Percentiles rank a stretch among this genome's conserved stretches.
phyloP scores from a whole-genome alignment of 2,329 filamentous ascomycete species.

The Penicillium sumatraense region DNA sequence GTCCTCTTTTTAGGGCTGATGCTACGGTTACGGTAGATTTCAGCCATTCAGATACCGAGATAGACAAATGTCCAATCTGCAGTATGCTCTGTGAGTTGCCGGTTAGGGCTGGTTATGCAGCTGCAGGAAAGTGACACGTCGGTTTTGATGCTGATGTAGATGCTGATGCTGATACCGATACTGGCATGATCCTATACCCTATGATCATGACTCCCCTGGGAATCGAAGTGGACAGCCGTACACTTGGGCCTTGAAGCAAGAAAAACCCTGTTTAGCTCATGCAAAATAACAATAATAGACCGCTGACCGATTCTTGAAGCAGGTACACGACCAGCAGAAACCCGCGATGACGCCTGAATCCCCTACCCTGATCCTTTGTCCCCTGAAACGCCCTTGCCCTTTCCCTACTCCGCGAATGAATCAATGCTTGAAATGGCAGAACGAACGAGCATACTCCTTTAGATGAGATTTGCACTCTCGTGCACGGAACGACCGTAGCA shows the following conservation, averaged over 20 bases:
- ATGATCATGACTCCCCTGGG: too few species aligned
- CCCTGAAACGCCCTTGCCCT: background rate
- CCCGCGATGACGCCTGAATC: background rate
- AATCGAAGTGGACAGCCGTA: background rate
- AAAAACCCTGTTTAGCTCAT: background rate
- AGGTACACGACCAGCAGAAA: background rate
- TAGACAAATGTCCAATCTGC: background rate
- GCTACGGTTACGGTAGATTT: slow-evolving; percentile 6
- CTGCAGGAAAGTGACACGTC: background rate
- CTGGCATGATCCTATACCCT: background rate
- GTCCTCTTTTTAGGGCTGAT: background rate
- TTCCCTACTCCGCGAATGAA: background rate
- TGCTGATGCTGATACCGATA: background rate
- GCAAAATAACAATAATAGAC: background rate
- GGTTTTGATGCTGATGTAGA: background rate
- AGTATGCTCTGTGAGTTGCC: background rate
- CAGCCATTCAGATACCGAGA: background rate
- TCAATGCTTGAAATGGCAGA: background rate
- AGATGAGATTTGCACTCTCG: slow-evolving; percentile 32
- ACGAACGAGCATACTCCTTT: background rate
- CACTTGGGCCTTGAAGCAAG: background rate
- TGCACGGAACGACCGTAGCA: slow-evolving; percentile 38
- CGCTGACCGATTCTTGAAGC: background rate
- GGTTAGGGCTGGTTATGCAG: background rate
- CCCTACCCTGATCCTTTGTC: background rate